These are phyloP conservation scores for Aspergillus hiratsukae DNA, from an alignment of 2,329 filamentous ascomycete genomes.

Conservation along the genomic window DNA sequence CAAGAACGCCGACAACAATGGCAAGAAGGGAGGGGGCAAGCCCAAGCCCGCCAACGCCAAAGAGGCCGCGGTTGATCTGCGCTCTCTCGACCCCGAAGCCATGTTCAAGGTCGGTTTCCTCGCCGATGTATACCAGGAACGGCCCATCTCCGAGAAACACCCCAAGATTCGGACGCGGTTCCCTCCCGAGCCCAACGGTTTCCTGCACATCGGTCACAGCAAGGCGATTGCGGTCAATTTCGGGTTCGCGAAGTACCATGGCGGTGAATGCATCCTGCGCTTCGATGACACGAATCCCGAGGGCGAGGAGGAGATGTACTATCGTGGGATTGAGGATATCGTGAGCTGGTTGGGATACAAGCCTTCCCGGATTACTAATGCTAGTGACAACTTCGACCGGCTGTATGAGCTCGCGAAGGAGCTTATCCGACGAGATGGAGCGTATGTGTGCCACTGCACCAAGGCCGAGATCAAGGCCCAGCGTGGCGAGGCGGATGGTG, in stretches of 20 bases:
- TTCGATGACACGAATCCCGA: slow-evolving; percentile 97
- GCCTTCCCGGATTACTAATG: slow-evolving; percentile 75
- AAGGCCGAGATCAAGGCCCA: slow-evolving; percentile 81
- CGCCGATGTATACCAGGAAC: slow-evolving; percentile 65
- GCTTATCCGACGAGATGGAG: slow-evolving; percentile 65
- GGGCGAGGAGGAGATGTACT: slow-evolving; percentile 86
- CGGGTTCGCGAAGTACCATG: slow-evolving; percentile 81
- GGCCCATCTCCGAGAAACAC: slow-evolving; percentile 41
- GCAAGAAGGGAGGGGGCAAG: slow-evolving; percentile 18
- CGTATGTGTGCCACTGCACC: slow-evolving; percentile 80
- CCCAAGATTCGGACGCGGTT: slow-evolving; percentile 60
- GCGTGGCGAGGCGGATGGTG: slow-evolving; percentile 69
- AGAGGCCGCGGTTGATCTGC: slow-evolving; percentile 34
- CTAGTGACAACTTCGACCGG: slow-evolving; percentile 82
- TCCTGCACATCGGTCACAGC: slow-evolving; percentile 86
- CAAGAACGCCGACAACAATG: slow-evolving; percentile 22
- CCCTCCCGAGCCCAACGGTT: slow-evolving; percentile 87
- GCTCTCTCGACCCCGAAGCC: slow-evolving; percentile 47
- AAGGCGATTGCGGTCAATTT: slow-evolving; percentile 98
- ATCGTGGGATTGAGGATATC: slow-evolving; percentile 82
- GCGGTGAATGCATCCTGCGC: slow-evolving; percentile 70
- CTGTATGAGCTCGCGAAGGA: slow-evolving; percentile 87
- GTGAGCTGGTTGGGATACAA: slow-evolving; percentile 79
- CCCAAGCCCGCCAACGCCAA: slow-evolving; percentile 39
- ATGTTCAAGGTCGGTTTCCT: slow-evolving; percentile 82